These are phyloP conservation scores for Postia placenta DNA, from an alignment of 768 basidiomycete genomes.

Conservation along the genomic window DNA sequence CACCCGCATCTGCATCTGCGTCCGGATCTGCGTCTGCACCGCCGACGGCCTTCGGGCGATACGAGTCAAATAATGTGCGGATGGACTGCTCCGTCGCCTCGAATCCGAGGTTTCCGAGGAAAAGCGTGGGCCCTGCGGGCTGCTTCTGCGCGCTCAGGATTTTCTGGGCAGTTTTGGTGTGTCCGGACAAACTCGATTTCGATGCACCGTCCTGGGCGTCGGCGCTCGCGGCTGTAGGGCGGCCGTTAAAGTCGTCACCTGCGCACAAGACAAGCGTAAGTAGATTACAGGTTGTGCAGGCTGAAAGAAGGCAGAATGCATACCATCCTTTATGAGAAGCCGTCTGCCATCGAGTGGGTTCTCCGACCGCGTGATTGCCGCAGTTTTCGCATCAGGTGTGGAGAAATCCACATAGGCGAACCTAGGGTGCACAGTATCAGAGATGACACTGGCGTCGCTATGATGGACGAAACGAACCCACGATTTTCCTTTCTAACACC, in stretches of 20 bases:
- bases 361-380: slow-evolving; percentile 81
- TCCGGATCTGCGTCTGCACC: neutral
- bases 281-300: neutral
- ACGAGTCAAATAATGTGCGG: slow-evolving; percentile 65
- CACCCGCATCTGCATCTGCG: slow-evolving; percentile 18
- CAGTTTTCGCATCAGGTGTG: slow-evolving; percentile 61
- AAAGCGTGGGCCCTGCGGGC: slow-evolving; percentile 77
- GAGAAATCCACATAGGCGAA: slow-evolving; percentile 97
- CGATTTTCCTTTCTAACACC: slow-evolving; percentile 60
- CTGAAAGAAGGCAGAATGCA: neutral
- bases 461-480: slow-evolving; percentile 42
- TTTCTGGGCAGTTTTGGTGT: slow-evolving; percentile 69
- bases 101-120: slow-evolving; percentile 91
- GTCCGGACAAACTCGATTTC: slow-evolving; percentile 27
- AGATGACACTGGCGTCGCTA: neutral
- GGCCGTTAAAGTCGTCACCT: slow-evolving; percentile 74
- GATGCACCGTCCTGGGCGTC: slow-evolving; percentile 17
- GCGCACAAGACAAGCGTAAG: slow-evolving; percentile 5
- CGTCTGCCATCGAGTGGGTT: slow-evolving; percentile 76
- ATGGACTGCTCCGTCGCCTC: slow-evolving; percentile 79
- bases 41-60: slow-evolving; percentile 30
- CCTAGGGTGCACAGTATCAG: slow-evolving; percentile 33
- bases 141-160: slow-evolving; percentile 78
- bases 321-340: slow-evolving; percentile 91
- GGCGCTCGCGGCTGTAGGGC: slow-evolving; percentile 35